phyloP scores from a whole-genome alignment of 2,329 filamentous ascomycete species.

The Sporothrix luriei region DNA sequence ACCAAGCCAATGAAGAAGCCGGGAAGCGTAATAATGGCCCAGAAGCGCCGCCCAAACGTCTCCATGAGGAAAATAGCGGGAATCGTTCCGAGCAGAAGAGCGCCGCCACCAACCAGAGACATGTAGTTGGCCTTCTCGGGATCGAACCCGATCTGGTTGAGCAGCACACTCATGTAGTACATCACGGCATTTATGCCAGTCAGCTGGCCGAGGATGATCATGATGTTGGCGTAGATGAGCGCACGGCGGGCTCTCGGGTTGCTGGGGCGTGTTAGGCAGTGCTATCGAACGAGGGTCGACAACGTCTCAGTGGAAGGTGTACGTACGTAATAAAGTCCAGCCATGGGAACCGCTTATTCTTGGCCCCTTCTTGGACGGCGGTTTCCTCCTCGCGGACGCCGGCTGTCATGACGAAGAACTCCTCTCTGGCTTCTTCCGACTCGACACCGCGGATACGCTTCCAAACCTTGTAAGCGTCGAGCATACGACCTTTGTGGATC shows the following conservation, averaged over 20 bases:
- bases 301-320: too few species aligned
- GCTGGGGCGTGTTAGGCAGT: neutral
- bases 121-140: slow-evolving; percentile 67
- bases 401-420: slow-evolving; percentile 73
- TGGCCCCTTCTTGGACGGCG: slow-evolving; percentile 53
- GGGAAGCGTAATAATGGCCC: slow-evolving; percentile 71
- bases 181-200: slow-evolving; percentile 71
- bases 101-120: slow-evolving; percentile 71
- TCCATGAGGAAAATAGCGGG: slow-evolving; percentile 73
- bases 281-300: neutral
- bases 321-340: slow-evolving; percentile 69
- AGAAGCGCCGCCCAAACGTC: slow-evolving; percentile 70
- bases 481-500: slow-evolving; percentile 65
- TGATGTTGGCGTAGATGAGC: slow-evolving; percentile 68
- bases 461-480: slow-evolving; percentile 69
- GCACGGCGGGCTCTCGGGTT: slow-evolving; percentile 67
- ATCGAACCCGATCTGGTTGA: slow-evolving; percentile 69
- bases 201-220: slow-evolving; percentile 70
- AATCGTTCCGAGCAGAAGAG: slow-evolving; percentile 67
- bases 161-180: slow-evolving; percentile 72
- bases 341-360: slow-evolving; percentile 65
- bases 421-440: slow-evolving; percentile 61
- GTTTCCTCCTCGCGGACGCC: slow-evolving; percentile 61
- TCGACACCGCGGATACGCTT: slow-evolving; percentile 68
- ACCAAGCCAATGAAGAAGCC: slow-evolving; percentile 71